These are phyloP conservation scores for Penicillium cataractarum DNA, from an alignment of 495 filamentous ascomycete genomes.

Conservation along the genomic window DNA sequence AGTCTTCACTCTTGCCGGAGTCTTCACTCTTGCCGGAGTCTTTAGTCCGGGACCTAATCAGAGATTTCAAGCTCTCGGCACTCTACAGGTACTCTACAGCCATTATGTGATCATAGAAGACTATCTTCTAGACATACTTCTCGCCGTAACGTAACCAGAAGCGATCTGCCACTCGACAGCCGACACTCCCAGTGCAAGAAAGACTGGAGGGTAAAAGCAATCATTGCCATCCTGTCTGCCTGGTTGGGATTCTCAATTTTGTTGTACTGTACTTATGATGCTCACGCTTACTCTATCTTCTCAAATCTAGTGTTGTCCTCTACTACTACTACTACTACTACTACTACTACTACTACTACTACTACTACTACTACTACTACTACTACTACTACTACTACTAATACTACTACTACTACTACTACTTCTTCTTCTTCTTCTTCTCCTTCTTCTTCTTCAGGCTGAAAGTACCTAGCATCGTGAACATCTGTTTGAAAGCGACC, in stretches of 20 bases:
- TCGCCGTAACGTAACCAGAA: not conserved
- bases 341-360: not conserved
- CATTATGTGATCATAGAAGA: too few species aligned
- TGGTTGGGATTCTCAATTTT: too few species aligned
- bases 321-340: not conserved
- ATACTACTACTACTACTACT: not conserved
- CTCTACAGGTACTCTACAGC: too few species aligned
- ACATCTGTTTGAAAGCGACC: not conserved
- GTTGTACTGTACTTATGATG: not conserved
- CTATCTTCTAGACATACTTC: too few species aligned
- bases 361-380: not conserved
- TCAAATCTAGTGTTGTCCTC: not conserved
- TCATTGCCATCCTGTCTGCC: too few species aligned
- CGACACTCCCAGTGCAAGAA: not conserved
- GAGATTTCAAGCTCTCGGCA: too few species aligned
- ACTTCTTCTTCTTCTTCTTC: not conserved
- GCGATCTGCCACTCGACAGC: not conserved
- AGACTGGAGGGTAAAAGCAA: not conserved
- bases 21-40: too few species aligned
- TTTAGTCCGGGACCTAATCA: too few species aligned
- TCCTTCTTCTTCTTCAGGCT: constrained; percentile 8
- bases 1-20: too few species aligned
- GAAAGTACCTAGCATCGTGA: not conserved
- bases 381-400: not conserved
- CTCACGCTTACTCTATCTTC: not conserved